These are phyloP conservation scores for Litchi chinensis DNA, from an alignment of 345 rosid species.

Conservation along the genomic window DNA sequence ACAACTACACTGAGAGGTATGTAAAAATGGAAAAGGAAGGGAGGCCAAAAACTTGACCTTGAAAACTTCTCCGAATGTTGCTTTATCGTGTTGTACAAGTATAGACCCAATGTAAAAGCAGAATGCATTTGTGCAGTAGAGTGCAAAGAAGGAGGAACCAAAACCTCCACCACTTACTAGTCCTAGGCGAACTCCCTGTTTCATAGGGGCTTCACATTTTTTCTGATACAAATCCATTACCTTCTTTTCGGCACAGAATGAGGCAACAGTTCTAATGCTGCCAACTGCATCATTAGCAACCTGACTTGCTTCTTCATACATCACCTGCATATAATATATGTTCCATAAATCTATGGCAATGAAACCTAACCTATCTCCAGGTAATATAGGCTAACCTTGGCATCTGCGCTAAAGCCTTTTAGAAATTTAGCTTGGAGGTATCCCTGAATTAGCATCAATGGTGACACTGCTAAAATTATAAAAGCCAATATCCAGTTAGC, in stretches of 20 bases:
- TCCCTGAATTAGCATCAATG: slow-evolving; percentile 49
- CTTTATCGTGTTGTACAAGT: slow-evolving; percentile 57
- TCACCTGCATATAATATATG: slow-evolving; percentile 31
- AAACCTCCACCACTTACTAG: slow-evolving; percentile 57
- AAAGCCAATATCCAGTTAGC: slow-evolving; percentile 65
- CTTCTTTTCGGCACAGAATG: slow-evolving; percentile 64
- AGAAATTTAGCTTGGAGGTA: slow-evolving; percentile 42
- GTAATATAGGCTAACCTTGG: slow-evolving; percentile 28
- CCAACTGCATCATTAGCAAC: slow-evolving; percentile 73
- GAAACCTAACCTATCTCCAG: background rate
- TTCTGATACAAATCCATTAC: slow-evolving; percentile 56
- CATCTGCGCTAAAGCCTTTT: slow-evolving; percentile 62
- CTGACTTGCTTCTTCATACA: slow-evolving; percentile 78
- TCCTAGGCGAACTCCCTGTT: slow-evolving; percentile 50
- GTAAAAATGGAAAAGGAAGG: background rate
- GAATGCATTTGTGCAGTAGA: slow-evolving; percentile 52
- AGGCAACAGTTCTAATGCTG: slow-evolving; percentile 66
- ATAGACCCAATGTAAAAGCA: slow-evolving; percentile 59
- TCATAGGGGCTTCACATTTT: slow-evolving; percentile 55
- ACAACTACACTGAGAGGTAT: background rate
- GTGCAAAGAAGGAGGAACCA: slow-evolving; percentile 53
- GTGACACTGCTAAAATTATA: slow-evolving; percentile 43
- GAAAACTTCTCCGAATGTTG: slow-evolving; percentile 72
- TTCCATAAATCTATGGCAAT: background rate
- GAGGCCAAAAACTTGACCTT: slow-evolving; percentile 39